A percentile compares a stretch with the other conserved stretches of the same genome.
phyloP scores from a whole-genome alignment of 371 early-diverging fungal species.

The Conidiobolus incongruus region DNA sequence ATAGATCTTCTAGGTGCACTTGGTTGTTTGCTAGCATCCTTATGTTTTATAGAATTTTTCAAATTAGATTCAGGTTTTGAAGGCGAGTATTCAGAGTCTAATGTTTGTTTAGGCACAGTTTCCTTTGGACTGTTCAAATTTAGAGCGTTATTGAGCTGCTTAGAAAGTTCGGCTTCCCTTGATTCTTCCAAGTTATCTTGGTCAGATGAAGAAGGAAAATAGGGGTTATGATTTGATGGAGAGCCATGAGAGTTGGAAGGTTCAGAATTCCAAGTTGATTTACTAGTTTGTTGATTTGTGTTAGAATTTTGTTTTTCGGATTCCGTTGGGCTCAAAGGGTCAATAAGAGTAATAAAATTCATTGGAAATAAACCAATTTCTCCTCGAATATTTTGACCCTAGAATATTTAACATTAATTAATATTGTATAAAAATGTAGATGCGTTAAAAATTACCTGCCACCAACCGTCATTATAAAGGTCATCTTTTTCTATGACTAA shows the following conservation, averaged over 20 bases:
- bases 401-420: background rate
- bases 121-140: too few relatives aligned
- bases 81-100: too few relatives aligned
- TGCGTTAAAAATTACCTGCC: constrained; percentile 63
- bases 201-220: too few relatives aligned
- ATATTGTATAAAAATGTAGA: background rate
- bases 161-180: too few relatives aligned
- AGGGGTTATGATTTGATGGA: background rate
- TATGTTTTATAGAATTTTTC: too few relatives aligned
- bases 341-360: constrained; percentile 24
- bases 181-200: too few relatives aligned
- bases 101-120: too few relatives aligned
- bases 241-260: too few relatives aligned
- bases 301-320: background rate
- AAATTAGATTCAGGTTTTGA: too few relatives aligned
- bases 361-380: constrained; percentile 40
- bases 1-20: constrained; percentile 1
- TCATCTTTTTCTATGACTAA: constrained; percentile 56
- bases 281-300: background rate
- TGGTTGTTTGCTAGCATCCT: background rate
- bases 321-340: constrained; percentile 2
- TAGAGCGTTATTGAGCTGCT: too few relatives aligned
- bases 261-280: background rate
- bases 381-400: constrained; percentile 33
- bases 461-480: constrained; percentile 64